A percentile compares a stretch with the other conserved stretches of the same genome.
phyloP scores from a whole-genome alignment of 2,329 filamentous ascomycete genomes.

The Hymenoscyphus repandus region DNA sequence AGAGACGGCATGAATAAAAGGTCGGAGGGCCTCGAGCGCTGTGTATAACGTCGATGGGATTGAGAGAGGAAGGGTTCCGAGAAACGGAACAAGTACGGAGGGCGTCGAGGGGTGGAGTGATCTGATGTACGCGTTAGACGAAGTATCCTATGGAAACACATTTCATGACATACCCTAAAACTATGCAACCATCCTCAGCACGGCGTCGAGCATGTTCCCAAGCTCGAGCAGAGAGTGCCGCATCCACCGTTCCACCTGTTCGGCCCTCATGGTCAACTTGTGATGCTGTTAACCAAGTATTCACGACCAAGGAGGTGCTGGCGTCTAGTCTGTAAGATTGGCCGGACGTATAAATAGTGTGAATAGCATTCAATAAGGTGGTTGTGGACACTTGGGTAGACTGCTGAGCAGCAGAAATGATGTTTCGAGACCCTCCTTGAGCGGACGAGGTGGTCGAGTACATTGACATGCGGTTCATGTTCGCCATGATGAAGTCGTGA shows the following conservation, averaged over 20 bases:
- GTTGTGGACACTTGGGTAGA: constrained; percentile 84
- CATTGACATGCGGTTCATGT: constrained; percentile 46
- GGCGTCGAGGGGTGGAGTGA: constrained; percentile 86
- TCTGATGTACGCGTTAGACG: constrained; percentile 40
- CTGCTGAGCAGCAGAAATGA: constrained; percentile 56
- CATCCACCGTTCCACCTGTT: constrained; percentile 73
- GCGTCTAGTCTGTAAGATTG: constrained; percentile 85
- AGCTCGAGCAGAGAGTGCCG: constrained; percentile 69
- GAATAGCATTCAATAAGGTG: constrained; percentile 84
- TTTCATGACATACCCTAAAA: constrained; percentile 64
- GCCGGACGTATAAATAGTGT: constrained; percentile 78
- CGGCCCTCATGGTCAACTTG: constrained; percentile 64
- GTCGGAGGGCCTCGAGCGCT: constrained; percentile 73
- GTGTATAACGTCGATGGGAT: constrained; percentile 72
- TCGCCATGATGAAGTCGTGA: constrained; percentile 24
- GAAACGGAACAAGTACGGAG: constrained; percentile 75
- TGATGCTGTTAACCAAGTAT: constrained; percentile 85
- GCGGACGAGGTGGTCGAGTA: constrained; percentile 63
- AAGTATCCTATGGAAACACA: background rate
- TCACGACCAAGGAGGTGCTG: constrained; percentile 86
- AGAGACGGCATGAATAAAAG: constrained; percentile 83
- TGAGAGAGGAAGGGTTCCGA: constrained; percentile 72
- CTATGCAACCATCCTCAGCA: constrained; percentile 91
- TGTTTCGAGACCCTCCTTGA: constrained; percentile 45
- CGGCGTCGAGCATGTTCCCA: constrained; percentile 96